Evolutionary conservation across 257 asterid species (phyloP), one percentile per base, ranked within the genome.

Genomic region (Thymus quinquecostatus): DNA sequence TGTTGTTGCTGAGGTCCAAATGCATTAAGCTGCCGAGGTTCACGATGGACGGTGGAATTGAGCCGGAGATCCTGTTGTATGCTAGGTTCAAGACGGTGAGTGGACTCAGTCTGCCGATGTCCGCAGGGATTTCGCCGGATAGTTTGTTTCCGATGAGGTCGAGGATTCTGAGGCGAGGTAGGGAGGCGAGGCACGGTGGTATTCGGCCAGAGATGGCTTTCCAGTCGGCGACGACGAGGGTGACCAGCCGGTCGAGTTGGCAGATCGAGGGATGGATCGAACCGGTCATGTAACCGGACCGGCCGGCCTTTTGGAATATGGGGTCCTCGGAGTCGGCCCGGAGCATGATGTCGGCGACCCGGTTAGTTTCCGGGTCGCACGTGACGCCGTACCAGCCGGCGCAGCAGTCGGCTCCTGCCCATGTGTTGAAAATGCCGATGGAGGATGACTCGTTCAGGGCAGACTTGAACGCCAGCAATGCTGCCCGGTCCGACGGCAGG

Each of bases 251-350:
- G 60, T 85, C 90, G 76, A 91, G 93, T 5, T 79, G 82, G 75
- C 96, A 91, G 51, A 91, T 28, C 33, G 93, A 61, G 21, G 85
- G 66, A 27, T 92, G 75, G 45, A 92, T 68, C 0, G 89, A 81
- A 64, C 97, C 97, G 33, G 89, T 75, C 97, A 89, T 89, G 87
- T 81, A 86, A 34, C 97, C 97, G 9, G 96, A 60, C 64, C 88
- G 80, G 38, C 89, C 90, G 59, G 88, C 57, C 43, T 83, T 89
- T 21, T 79, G 82, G 78, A 84, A 83, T 13, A 87, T 80, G 28
- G 89, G 87, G 78, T 89, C 96, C 65, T 89, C 96, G 8, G 97
- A 87, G 55, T 89, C 97, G 6, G 89, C 97, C 32, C 97, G 92
- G 72, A 92, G 96, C 36, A 64, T 59, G 48, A 92, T 82, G 80